Conservation (phyloP, 352 stramenopile genomes). For the Phytophthora foliorum region DNA sequence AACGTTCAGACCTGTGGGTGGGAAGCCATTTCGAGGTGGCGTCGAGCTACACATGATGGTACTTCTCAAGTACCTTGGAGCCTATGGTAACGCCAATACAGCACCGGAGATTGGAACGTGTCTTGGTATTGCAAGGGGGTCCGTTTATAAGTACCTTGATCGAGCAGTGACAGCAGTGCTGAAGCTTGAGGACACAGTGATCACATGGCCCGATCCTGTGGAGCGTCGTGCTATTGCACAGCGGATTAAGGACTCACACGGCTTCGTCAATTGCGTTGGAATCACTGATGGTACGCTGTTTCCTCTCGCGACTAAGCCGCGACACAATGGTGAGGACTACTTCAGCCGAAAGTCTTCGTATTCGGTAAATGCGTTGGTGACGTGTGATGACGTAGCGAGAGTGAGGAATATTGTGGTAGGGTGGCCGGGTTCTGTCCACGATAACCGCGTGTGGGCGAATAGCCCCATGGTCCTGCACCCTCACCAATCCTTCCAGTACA, state of each 20-base stretch:
- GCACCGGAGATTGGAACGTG: background rate
- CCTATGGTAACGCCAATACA: constrained; percentile 11
- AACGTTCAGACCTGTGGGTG: background rate
- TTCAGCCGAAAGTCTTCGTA: constrained; percentile 7
- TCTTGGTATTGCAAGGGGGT: background rate
- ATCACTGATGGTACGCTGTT: constrained; percentile 10
- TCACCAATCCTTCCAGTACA: constrained; percentile 15
- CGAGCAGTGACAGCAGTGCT: constrained; percentile 4
- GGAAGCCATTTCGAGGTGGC: constrained; percentile 8
- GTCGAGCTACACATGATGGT: constrained; percentile 5
- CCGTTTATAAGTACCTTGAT: constrained; percentile 5
- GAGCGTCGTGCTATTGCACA: background rate
- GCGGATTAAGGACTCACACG: background rate
- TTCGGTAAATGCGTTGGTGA: background rate
- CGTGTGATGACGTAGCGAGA: background rate
- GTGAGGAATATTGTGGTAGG: background rate
- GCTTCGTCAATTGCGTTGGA: constrained; percentile 9
- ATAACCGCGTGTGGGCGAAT: constrained; percentile 22
- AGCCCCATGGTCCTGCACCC: constrained; percentile 7
- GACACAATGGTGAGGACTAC: background rate
- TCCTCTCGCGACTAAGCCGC: background rate
- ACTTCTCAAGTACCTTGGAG: constrained; percentile 15
- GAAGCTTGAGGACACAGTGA: background rate
- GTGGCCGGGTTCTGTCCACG: constrained; percentile 5
- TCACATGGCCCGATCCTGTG: background rate